Evolutionary conservation across 1,284 basidiomycete species (phyloP), one percentile per base, ranked within the genome.

Genomic region (Leccinum proximum): DNA sequence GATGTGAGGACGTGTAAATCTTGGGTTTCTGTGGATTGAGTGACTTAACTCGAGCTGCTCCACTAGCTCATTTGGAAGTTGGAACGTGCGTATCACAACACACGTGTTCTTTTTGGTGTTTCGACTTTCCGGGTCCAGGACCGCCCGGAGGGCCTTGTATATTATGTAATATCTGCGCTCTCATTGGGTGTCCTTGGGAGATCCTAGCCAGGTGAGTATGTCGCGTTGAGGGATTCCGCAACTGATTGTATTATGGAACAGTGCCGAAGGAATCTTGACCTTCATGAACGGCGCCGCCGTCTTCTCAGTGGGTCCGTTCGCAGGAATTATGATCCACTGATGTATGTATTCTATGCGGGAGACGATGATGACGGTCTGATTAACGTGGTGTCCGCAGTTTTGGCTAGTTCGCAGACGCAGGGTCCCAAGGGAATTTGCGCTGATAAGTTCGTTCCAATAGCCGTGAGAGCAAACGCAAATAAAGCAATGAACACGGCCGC

Each of bases 281-380:
- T 85, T 85, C 71, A 88, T 90, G 86, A 84, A 82, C 40, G 89
- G 88, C 11, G 91, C 89, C 69, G 87, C 88, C 0, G 84, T 91
- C 14, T 89, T 91, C 74, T 75, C 26, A 30, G 26, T 91, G 38
- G 89, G 89, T 1, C 89, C 89, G 6, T 88, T 91, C 70, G 87
- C 88, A 38, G 89, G 86, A 42, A 85, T 91, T 64, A 91, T 91
- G 87, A 77, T 88, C 35, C 35, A 81, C 83, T 18, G 89, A 91
- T 72, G 88, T 89, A 67, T 70, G 85, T 77, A 61, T 62, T n/a
- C 6, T 26, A 13, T 45, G 26, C 56, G 62, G 22, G 11, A 18
- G 18, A 33, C 35, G 30, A 53, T n/a, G 62, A 11, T 56, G 61
- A 13, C 62, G 26, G 38, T 13, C 30, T 62, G 59, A 61, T 16